Base-by-base conservation (phyloP, 179 eudicot species). In the Heliamphora pulchella region DNA sequence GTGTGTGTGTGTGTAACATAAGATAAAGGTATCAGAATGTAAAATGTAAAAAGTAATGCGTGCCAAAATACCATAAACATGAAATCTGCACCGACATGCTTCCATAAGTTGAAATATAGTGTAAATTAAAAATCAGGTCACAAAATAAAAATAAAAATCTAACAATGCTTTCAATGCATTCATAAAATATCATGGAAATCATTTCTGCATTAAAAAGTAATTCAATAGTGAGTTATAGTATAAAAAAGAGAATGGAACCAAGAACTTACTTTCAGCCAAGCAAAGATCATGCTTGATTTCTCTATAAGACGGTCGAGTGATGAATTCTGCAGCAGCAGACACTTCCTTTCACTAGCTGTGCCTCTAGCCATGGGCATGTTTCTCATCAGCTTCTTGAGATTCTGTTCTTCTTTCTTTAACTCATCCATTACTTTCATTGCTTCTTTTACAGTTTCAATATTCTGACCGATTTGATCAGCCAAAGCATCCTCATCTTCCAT, bases 401-500 rank as follows among this genome's bases (percentile, higher is more conserved):
- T 89, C 79, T 91, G 97, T 79, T 92, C 96, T 80, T 92, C 96
- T 76, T 74, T 81, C 81, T 84, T 88, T 46, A 94, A 66, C 54
- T 91, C 96, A 67, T 85, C 87, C 91, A 83, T 83, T 57, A 91
- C 94, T 76, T 85, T 85, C 17, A 79, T 80, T 61, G 87, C 90
- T 88, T 89, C 87, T 78, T 81, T 81, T 68, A 94, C 96, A 65
- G 84, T 87, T 74, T 71, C 83, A 51, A 96, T 90, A 80, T 96
- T 96, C 57, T 87, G 90, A 80, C 84, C 15, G 47, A 89, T 85
- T 84, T 94, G 98, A 80, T 81, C 44, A 54, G 80, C 90, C 84
- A 96, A 86, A 79, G 86, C 92, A 85, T 86, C 83, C 87, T 96
- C 99, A 81, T 96, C 99, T 85, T 92, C 96, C 98, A 96, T 78